Base-by-base conservation (phyloP, 768 basidiomycete genomes). In the Imleria badia region DNA sequence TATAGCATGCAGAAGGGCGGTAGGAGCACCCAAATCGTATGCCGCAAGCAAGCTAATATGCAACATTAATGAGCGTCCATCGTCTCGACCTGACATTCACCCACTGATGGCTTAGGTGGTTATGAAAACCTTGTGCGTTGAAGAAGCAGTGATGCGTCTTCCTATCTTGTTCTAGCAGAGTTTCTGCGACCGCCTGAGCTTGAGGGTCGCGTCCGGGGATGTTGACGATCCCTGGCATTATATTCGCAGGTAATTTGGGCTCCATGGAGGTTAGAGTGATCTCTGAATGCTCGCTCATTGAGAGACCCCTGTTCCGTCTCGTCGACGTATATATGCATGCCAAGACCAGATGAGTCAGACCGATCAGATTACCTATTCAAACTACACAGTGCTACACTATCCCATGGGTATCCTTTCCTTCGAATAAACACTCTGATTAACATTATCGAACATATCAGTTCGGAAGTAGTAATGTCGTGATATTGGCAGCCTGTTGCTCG, bases 31-130 rank as follows among this genome's bases (percentile, higher is more conserved):
- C 3, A 84, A 61, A 66, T 84, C 82, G 54, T 83, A 84, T 3
- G 81, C 79, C 1, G 81, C 81, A 3, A 84, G 66, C 11, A 84
- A 49, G 56, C 82, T 85, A 23, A n/a, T 29, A 17, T 30, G 31
- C 3, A 42, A n/a, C n/a, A n/a, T n/a, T n/a, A n/a, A 26, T 48
- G 14, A 50, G 36, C 31, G 14, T 9, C n/a, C 8, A 29, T 33
- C 17, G n/a, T n/a, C 20, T 44, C 45, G 4, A 44, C 3, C 22
- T 39, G 15, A 31, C 8, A 14, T 33, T 38, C 11, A 60, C 78
- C 66, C 47, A 84, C 83, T 84, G 83, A 60, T 85, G 83, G 58
- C 77, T 78, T 14, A 82, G 65, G 64, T 85, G 84, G 62, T 84
- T 84, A 60, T 85, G 82, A 29, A 84, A 72, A 3, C 75, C 73